These are phyloP conservation scores for Flaveria robusta DNA, from an alignment of 129 eudicot species.

Conservation along the genomic window DNA sequence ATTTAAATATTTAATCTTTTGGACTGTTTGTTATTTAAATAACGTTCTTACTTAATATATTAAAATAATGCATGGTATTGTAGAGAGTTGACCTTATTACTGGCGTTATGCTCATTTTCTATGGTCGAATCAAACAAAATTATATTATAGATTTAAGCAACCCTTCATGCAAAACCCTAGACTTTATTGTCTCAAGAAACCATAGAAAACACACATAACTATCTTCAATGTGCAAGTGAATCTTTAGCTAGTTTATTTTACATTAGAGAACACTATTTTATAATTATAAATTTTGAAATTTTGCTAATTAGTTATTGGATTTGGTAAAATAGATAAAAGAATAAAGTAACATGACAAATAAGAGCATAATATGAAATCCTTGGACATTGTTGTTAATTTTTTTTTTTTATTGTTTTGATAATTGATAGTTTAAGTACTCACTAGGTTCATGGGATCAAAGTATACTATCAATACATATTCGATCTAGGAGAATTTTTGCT, in stretches of 20 bases:
- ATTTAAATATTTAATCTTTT: constrained; percentile 17
- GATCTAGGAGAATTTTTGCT: background rate
- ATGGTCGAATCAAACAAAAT: constrained; percentile 35
- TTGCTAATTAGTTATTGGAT: background rate
- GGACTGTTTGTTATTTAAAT: constrained; percentile 27
- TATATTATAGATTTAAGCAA: constrained; percentile 26
- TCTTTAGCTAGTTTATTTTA: constrained; percentile 18
- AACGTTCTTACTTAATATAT: background rate
- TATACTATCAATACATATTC: too few relatives aligned
- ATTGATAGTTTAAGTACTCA: background rate
- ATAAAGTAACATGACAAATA: background rate
- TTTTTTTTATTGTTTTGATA: background rate
- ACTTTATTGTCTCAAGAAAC: constrained; percentile 46
- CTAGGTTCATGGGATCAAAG: background rate
- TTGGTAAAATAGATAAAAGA: background rate
- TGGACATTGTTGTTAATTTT: background rate
- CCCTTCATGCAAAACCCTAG: constrained; percentile 45
- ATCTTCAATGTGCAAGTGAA: constrained; percentile 37
- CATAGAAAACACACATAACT: constrained; percentile 31
- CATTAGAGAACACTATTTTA: background rate
- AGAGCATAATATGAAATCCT: background rate
- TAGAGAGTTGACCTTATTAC: constrained; percentile 42
- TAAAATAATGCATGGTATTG: constrained; percentile 44
- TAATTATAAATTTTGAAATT: background rate
- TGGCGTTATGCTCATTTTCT: constrained; percentile 37